A percentile compares a stretch with the other conserved stretches of the same genome.
phyloP scores from a whole-genome alignment of 768 basidiomycete genomes.

The Sporobolomyces pararoseus region DNA sequence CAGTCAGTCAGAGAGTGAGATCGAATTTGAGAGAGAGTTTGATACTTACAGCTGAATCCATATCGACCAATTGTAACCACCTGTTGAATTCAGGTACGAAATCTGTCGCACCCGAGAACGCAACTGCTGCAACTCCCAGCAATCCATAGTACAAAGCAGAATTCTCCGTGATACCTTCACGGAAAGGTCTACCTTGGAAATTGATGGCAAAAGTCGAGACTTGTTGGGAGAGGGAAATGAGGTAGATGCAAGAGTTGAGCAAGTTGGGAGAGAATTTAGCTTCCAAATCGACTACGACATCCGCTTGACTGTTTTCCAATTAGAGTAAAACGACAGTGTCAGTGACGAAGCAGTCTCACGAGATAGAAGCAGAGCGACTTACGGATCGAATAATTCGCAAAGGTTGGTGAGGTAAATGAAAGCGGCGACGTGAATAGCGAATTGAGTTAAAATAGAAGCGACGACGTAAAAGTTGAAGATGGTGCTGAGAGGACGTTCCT shows the following conservation, averaged over 20 bases:
- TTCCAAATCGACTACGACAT: conserved; percentile 74
- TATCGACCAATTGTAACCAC: conserved; percentile 95
- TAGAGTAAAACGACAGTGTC: neutral
- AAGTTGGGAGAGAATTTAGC: conserved; percentile 94
- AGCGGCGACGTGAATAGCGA: conserved; percentile 83
- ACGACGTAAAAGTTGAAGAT: conserved; percentile 97
- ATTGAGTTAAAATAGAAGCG: conserved; percentile 84
- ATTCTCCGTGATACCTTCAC: conserved; percentile 96
- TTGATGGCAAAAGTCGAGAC: conserved; percentile 98
- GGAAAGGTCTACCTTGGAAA: conserved; percentile 95
- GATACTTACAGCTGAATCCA: conserved; percentile 70
- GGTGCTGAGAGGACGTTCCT: conserved; percentile 86
- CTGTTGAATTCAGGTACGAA: conserved; percentile 91
- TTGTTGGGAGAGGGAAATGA: conserved; percentile 91
- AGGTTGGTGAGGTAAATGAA: conserved; percentile 90
- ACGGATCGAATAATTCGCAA: conserved; percentile 70
- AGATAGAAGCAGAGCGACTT: conserved; percentile 34
- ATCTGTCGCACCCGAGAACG: conserved; percentile 88
- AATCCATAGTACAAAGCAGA: conserved; percentile 88
- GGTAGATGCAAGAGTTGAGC: conserved; percentile 93
- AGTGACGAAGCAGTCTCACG: neutral
- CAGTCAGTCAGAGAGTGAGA: neutral
- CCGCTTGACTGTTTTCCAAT: conserved; percentile 57
- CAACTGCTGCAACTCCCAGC: conserved; percentile 79
- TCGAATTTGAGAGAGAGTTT: no score